Base-by-base conservation (phyloP, 1,284 basidiomycete genomes). In the Thecaphora frezii region DNA sequence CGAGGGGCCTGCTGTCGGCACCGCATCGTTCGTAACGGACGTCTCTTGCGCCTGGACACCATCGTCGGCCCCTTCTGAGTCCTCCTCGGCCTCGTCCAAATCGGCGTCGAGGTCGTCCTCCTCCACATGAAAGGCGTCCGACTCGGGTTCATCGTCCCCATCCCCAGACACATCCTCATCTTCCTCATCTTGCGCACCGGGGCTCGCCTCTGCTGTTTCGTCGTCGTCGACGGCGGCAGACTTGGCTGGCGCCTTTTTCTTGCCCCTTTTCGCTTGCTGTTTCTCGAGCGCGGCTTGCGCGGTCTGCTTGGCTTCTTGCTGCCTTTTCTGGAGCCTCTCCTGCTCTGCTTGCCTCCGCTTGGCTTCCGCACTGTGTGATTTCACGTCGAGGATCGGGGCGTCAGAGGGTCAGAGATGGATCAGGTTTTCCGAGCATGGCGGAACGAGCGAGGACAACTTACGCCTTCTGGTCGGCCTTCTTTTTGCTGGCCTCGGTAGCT, bases 401-500 rank as follows among this genome's bases (percentile, higher is more conserved):
- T n/a, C n/a, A n/a, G n/a, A n/a, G n/a, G n/a, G n/a, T n/a, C n/a
- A n/a, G n/a, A n/a, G n/a, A n/a, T n/a, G n/a, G n/a, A n/a, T 28
- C 28, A 28, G 28, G 7, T 5, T 7, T 30, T 30, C 7, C 28
- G 28, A 30, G 7, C 28, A 30, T n/a, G n/a, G n/a, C n/a, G n/a
- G n/a, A n/a, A n/a, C n/a, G n/a, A n/a, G n/a, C n/a, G n/a, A n/a
- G n/a, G n/a, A n/a, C 13, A 37, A 52, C 50, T 28, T 30, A 50
- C 38, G 51, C 63, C 37, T 58, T 61, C 38, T 54, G 54, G 25
- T 55, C 46, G 14, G 59, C 58, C 38, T 62, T 62, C 14, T 51
- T 38, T 21, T 43, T 55, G 14, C 52, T 48, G n/a, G 46, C 40
- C 19, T 56, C 54, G 22, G 51, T 33, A 13, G 51, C 58, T 39